Percentiles rank a stretch among this genome's conserved stretches.
phyloP scores from a whole-genome alignment of 495 filamentous ascomycete genomes.

The Beverwykella pulmonaria region DNA sequence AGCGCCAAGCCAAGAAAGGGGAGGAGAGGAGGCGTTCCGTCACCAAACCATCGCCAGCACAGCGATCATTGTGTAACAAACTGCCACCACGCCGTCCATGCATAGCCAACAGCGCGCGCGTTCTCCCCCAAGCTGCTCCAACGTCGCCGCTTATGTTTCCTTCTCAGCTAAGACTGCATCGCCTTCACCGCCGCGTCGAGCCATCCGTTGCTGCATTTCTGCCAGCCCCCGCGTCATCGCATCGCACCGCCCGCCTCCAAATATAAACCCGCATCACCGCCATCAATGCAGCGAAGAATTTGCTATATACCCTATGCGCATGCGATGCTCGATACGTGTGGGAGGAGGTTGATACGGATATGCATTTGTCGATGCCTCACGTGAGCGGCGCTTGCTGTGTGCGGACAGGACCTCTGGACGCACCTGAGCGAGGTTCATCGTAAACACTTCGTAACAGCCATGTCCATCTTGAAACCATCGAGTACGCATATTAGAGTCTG shows the following conservation, averaged over 20 bases:
- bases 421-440: too few relatives aligned
- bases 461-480: too few relatives aligned
- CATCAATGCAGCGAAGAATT: neutral
- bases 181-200: neutral
- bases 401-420: neutral
- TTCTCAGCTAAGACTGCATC: neutral
- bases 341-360: neutral
- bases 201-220: neutral
- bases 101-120: neutral
- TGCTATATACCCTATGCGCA: neutral
- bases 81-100: neutral
- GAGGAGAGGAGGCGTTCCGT: neutral
- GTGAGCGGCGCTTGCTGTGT: constrained; percentile 10
- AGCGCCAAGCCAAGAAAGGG: constrained; percentile 13
- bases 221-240: constrained; percentile 14
- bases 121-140: neutral
- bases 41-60: constrained; percentile 8
- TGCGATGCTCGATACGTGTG: neutral
- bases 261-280: neutral
- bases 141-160: too few relatives aligned
- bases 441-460: too few relatives aligned
- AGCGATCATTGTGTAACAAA: neutral
- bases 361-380: constrained; percentile 1
- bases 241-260: constrained; percentile 4
- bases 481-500: too few relatives aligned